These are phyloP conservation scores for Tinospora cordifolia DNA, from an alignment of 164 flowering plant species.

Conservation along the genomic window DNA sequence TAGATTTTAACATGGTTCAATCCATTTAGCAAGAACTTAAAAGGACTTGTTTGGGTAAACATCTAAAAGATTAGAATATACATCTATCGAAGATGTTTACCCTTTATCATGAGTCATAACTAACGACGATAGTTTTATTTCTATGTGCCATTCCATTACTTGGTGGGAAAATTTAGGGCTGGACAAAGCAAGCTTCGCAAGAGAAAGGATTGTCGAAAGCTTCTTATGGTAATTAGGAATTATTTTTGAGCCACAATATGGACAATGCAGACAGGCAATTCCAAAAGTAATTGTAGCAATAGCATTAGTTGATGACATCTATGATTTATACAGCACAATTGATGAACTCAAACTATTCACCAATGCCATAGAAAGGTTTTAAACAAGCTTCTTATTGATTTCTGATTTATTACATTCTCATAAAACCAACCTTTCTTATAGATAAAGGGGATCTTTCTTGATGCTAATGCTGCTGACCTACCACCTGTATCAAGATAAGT, in stretches of 20 bases:
- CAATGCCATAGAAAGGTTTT: constrained; percentile 9
- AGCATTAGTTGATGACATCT: constrained; percentile 2
- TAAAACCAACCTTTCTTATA: background rate
- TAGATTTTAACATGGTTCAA: constrained; percentile 18
- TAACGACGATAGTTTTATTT: background rate
- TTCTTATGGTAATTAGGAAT: constrained; percentile 5
- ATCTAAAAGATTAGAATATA: background rate
- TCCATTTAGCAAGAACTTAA: constrained; percentile 15
- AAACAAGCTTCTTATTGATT: background rate
- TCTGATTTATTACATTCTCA: background rate
- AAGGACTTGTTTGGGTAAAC: constrained; percentile 12
- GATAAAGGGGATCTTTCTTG: background rate
- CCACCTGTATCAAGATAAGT: constrained; percentile 2
- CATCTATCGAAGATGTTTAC: background rate
- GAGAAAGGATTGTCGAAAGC: constrained; percentile 7
- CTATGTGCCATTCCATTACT: background rate
- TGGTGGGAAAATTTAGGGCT: constrained; percentile 4
- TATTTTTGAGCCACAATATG: background rate
- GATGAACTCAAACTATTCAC: constrained; percentile 3
- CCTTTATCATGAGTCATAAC: background rate
- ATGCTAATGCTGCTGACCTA: background rate
- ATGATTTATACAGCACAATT: background rate
- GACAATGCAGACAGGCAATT: background rate
- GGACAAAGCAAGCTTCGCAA: background rate
- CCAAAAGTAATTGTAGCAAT: background rate